Conservation (phyloP, 345 rosid species). For the Murraya paniculata region DNA sequence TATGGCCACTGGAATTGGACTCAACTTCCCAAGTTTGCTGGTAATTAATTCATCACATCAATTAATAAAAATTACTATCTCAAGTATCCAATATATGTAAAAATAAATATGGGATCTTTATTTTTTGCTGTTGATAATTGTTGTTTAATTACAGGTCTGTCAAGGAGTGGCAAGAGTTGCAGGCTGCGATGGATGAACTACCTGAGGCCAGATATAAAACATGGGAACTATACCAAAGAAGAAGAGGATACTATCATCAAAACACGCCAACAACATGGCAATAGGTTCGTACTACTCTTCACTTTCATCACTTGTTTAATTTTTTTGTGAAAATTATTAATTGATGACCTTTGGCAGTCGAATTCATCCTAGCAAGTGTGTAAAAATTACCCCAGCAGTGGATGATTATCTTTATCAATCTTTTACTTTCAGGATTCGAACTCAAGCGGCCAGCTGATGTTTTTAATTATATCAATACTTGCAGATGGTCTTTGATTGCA, state of each 20-base stretch:
- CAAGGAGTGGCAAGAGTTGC: slow-evolving; percentile 47
- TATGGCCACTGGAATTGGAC: slow-evolving; percentile 40
- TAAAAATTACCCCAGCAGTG: too few species aligned
- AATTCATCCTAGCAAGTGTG: too few species aligned
- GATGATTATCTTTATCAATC: too few species aligned
- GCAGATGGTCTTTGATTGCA: not conserved
- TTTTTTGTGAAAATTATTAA: too few species aligned
- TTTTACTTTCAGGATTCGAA: too few species aligned
- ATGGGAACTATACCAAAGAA: slow-evolving; percentile 30
- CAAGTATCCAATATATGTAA: too few species aligned
- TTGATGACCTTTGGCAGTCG: too few species aligned
- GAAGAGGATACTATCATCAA: slow-evolving; percentile 35
- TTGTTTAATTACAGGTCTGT: slow-evolving; percentile 23
- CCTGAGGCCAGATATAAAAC: slow-evolving; percentile 34
- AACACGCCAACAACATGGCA: slow-evolving; percentile 33
- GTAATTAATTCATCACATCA: slow-evolving; percentile 2
- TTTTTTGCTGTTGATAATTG: not conserved
- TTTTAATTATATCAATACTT: not conserved
- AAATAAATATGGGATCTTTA: too few species aligned
- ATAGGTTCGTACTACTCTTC: slow-evolving; percentile 12
- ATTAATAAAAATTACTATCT: too few species aligned
- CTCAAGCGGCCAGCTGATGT: too few species aligned
- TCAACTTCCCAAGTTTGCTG: slow-evolving; percentile 36
- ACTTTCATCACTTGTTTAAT: too few species aligned
- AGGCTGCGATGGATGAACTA: slow-evolving; percentile 46